Conservation (phyloP, 768 basidiomycete genomes). For the Lactarius tabidus region DNA sequence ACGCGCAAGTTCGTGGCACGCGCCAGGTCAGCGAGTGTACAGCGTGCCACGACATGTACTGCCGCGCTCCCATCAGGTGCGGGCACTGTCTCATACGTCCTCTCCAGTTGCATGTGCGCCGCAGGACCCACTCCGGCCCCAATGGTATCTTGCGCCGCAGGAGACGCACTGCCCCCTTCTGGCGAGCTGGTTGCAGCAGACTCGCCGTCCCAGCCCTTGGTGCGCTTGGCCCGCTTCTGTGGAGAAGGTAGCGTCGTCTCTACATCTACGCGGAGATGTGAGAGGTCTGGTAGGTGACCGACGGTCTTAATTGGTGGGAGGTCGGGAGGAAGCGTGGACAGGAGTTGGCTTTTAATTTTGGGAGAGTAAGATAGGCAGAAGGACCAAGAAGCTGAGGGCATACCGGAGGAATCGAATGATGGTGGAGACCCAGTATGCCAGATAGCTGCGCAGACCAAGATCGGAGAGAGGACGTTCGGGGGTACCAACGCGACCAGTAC, state of each 20-base stretch:
- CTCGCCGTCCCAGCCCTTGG: conserved; percentile 77
- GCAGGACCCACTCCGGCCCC: conserved; percentile 40
- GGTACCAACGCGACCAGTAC: conserved; percentile 75
- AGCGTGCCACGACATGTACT: conserved; percentile 61
- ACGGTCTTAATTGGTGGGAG: conserved; percentile 42
- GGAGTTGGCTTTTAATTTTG: conserved; percentile 42
- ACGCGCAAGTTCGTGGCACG: conserved; percentile 73
- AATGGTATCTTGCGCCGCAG: conserved; percentile 14
- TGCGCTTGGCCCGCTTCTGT: conserved; percentile 18
- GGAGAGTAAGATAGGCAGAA: conserved; percentile 1
- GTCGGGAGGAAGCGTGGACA: conserved; percentile 58
- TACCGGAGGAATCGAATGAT: conserved; percentile 82
- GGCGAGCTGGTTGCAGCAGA: conserved; percentile 36
- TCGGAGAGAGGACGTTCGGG: conserved; percentile 95
- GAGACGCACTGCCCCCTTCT: conserved; percentile 16
- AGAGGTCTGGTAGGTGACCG: conserved; percentile 35
- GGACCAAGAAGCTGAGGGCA: conserved; percentile 18
- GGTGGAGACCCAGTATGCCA: conserved; percentile 81
- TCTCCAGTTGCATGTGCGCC: conserved; percentile 34
- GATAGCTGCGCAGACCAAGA: conserved; percentile 86
- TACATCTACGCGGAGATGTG: conserved; percentile 17
- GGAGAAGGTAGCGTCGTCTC: conserved; percentile 4
- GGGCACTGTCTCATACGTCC: conserved; percentile 53
- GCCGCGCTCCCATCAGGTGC: conserved; percentile 66
- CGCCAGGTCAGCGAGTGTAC: conserved; percentile 75